Percentiles rank a stretch among this genome's conserved stretches.
These are phyloP conservation scores for Umbelopsis vinacea DNA, from an alignment of 192 early-diverging fungal genomes.

Conservation along the genomic window DNA sequence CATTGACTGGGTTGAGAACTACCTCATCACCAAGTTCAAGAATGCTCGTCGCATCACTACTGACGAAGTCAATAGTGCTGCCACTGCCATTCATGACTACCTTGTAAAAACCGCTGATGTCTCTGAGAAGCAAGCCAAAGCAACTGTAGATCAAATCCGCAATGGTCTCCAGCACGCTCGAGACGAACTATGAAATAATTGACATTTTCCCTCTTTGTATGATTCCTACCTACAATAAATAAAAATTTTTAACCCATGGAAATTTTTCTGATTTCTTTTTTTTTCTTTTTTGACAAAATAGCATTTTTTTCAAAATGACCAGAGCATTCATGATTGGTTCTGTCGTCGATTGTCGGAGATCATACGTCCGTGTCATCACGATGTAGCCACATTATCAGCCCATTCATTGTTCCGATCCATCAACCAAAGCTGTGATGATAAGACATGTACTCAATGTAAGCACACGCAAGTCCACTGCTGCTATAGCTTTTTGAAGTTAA, in stretches of 20 bases:
- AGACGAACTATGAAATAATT: conserved; percentile 15
- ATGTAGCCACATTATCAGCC: no score
- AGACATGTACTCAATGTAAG: no score
- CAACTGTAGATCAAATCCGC: conserved; percentile 8
- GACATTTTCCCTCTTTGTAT: not conserved
- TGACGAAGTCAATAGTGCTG: conserved; percentile 9
- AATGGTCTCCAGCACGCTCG: conserved; percentile 2
- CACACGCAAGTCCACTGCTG: no score
- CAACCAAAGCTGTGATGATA: no score
- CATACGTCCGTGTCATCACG: no score
- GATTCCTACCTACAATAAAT: not conserved
- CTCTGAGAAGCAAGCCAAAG: not conserved
- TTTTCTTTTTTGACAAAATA: no score
- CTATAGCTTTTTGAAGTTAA: no score
- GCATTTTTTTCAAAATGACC: no score
- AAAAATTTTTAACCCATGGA: not conserved
- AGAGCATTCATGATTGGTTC: no score
- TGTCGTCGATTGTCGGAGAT: no score
- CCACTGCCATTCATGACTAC: not conserved
- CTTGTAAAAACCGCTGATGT: not conserved
- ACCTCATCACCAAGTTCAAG: conserved; percentile 1
- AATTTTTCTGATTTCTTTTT: no score
- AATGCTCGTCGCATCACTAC: conserved; percentile 4
- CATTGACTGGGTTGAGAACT: conserved; percentile 21
- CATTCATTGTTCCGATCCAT: no score